Evolutionary conservation across 164 flowering plant species (phyloP), one percentile per base, ranked within the genome.

Genomic region (Litsea cubeba): DNA sequence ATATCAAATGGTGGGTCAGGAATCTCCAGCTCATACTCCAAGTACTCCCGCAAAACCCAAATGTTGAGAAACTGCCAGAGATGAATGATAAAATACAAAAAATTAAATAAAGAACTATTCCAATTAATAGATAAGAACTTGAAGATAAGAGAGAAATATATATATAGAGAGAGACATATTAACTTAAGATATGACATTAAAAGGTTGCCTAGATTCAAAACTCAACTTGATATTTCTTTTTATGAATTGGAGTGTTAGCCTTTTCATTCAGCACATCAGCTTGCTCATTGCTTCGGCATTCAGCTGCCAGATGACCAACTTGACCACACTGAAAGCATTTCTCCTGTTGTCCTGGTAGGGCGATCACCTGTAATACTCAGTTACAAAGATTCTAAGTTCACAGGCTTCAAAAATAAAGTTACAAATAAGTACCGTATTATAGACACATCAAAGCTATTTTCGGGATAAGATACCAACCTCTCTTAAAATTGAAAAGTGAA

Each of bases 201-300:
- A 57, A 63, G 17, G 25, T 30, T 23, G 20, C 24, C 30, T 72
- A 3, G 50, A 17, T 60, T 57, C 35, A 70, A 72, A 75, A 26
- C 50, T 63, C 23, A 74, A 95, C 99, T 98, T 95, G 99, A 82
- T 95, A 95, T 80, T 93, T 95, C 85, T 92, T 94, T 85, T 95
- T 93, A 82, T 93, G 84, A 77, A 93, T 85, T 30, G 99, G 97
- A n/a, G 82, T 87, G 62, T 84, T 75, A 32, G 75, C 69, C 72
- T 82, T 79, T 32, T 65, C 87, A 79, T 84, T 87, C 28, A 75
- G 40, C 75, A 74, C 81, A 26, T 30, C 77, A 75, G 74, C 69
- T 64, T 73, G 75, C 69, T 69, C 82, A 20, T 60, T 64, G 58
- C 88, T 91, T 75, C 71, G 85, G 81, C 99, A 95, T 11, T 95